A percentile compares a stretch with the other conserved stretches of the same genome.
Conservation (phyloP, 768 basidiomycete species). For the Auricularia heimuer region DNA sequence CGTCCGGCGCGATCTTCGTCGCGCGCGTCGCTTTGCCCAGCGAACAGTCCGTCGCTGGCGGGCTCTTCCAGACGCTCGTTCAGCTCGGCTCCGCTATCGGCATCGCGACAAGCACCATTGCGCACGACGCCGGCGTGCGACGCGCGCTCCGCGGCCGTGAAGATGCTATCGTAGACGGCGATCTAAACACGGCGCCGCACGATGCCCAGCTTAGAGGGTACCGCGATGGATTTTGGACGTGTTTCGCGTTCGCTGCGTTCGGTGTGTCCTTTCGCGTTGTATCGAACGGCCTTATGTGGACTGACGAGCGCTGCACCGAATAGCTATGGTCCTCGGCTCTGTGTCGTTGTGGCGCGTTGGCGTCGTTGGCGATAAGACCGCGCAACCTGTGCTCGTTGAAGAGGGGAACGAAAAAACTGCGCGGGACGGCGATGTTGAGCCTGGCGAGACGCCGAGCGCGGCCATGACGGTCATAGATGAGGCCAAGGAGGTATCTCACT, state of each 20-base stretch:
- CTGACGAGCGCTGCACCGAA: background rate
- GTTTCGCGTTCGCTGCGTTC: constrained; percentile 49
- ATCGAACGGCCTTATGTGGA: too few relatives aligned
- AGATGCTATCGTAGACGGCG: constrained; percentile 16
- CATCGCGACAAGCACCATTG: constrained; percentile 61
- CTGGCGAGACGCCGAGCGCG: background rate
- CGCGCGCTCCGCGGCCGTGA: constrained; percentile 22
- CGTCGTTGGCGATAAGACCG: background rate
- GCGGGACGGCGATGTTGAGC: background rate
- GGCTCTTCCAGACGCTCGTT: background rate
- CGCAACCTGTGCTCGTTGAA: background rate
- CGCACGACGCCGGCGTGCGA: constrained; percentile 46
- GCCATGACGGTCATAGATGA: background rate
- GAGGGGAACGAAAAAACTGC: background rate
- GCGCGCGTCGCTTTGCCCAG: constrained; percentile 54
- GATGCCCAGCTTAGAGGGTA: constrained; percentile 43
- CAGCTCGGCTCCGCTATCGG: constrained; percentile 64
- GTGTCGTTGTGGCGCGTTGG: background rate
- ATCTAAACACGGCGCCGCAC: constrained; percentile 21
- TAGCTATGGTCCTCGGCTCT: background rate
- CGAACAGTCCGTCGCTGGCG: constrained; percentile 37
- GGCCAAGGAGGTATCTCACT: too few relatives aligned
- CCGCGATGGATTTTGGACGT: constrained; percentile 53
- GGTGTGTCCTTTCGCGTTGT: constrained; percentile 28
- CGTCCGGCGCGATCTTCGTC: constrained; percentile 64